Percentiles rank a stretch among this genome's conserved stretches.
These are phyloP conservation scores for Globisporangium radiosum DNA, from an alignment of 352 stramenopile species.

Conservation along the genomic window DNA sequence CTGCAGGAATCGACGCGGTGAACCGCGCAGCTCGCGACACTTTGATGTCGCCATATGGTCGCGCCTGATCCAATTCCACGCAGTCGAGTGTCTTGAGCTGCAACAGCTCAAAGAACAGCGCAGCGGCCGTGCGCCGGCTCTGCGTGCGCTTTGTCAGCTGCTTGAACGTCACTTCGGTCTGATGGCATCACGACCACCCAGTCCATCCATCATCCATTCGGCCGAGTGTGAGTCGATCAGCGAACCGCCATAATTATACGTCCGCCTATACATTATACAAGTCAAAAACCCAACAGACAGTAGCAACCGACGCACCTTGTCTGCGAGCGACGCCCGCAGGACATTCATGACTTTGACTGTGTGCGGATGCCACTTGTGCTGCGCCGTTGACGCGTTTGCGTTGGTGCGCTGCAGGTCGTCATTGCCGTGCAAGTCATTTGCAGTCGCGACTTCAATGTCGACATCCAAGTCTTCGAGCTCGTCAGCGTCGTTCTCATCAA, in stretches of 20 bases:
- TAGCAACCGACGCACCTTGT: constrained; percentile 36
- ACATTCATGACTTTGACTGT: constrained; percentile 94
- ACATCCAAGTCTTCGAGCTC: constrained; percentile 63
- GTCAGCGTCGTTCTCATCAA: constrained; percentile 15
- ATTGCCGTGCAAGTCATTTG: constrained; percentile 73
- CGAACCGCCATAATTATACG: too few species aligned
- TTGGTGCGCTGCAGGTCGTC: constrained; percentile 22
- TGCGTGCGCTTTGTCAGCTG: constrained; percentile 78
- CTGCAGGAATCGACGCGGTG: constrained; percentile 66
- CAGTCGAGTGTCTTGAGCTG: constrained; percentile 98
- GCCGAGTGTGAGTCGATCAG: neutral
- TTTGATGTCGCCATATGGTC: constrained; percentile 93
- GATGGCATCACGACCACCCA: neutral
- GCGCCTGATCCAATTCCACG: constrained; percentile 91
- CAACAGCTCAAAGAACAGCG: constrained; percentile 96
- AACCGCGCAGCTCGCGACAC: constrained; percentile 74
- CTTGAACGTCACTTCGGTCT: constrained; percentile 79
- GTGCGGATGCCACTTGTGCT: constrained; percentile 97
- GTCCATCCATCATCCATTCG: too few species aligned
- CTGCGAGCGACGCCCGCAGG: constrained; percentile 59
- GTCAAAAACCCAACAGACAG: neutral
- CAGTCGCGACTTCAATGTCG: constrained; percentile 75
- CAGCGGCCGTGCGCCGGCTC: constrained; percentile 85
- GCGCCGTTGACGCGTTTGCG: constrained; percentile 22
- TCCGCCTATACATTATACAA: too few species aligned